These are phyloP conservation scores for Vaccinium corymbosum DNA, from an alignment of 148 eudicot species.

Conservation along the genomic window DNA sequence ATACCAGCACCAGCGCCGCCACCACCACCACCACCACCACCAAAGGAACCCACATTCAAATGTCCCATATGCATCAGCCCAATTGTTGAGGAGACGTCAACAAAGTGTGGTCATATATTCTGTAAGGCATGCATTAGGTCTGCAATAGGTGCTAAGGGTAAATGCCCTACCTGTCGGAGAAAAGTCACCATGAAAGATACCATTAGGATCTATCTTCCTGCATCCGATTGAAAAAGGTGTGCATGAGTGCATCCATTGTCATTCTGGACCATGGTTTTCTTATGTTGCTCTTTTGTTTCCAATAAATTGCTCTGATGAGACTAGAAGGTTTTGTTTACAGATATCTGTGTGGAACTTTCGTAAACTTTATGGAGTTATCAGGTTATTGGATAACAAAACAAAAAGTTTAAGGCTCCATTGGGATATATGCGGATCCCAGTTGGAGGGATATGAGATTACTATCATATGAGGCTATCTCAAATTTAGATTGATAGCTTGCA, in stretches of 20 bases:
- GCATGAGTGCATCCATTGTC: slow-evolving; percentile 23
- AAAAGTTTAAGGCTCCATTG: not conserved
- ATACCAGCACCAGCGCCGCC: not conserved
- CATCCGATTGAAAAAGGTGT: slow-evolving; percentile 44
- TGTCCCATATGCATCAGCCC: slow-evolving; percentile 90
- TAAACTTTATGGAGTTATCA: not conserved
- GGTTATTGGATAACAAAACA: not conserved
- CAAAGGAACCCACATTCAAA: slow-evolving; percentile 55
- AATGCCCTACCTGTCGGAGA: slow-evolving; percentile 90
- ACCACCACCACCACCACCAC: slow-evolving; percentile 41
- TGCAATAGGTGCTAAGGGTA: slow-evolving; percentile 59
- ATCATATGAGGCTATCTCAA: not conserved
- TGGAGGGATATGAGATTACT: not conserved
- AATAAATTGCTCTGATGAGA: not conserved
- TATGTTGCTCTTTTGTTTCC: slow-evolving; percentile 1
- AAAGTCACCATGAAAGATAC: slow-evolving; percentile 58
- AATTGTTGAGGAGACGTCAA: slow-evolving; percentile 69
- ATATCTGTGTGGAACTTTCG: not conserved
- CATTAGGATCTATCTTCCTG: slow-evolving; percentile 77
- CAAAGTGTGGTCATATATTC: slow-evolving; percentile 95
- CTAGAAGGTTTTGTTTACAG: not conserved
- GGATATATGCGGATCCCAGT: not conserved
- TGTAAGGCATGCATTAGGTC: slow-evolving; percentile 74
- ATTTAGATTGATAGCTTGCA: not conserved
- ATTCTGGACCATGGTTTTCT: not conserved